Evolutionary conservation across 179 eudicot species (phyloP).

Genomic region (Heliamphora pulchella): DNA sequence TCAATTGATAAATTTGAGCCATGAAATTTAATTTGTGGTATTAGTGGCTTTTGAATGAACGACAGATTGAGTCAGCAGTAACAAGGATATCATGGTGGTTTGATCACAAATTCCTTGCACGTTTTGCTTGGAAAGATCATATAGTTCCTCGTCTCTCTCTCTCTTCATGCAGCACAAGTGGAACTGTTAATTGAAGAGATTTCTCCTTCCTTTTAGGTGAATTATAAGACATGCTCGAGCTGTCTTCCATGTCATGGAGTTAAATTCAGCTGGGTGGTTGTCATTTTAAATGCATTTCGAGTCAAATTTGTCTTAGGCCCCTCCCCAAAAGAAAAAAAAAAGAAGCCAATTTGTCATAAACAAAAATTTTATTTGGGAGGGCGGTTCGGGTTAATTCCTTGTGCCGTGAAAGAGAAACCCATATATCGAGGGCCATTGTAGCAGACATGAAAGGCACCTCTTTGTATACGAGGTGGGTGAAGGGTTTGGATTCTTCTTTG

Average conservation of each 20-base stretch:
- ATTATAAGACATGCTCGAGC: not conserved
- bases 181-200: no score
- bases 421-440: not conserved
- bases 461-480: not conserved
- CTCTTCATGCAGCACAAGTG: no score
- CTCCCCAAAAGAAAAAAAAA: no score
- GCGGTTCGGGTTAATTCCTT: not conserved
- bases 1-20: not conserved
- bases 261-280: not conserved
- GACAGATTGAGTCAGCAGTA: no score
- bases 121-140: no score
- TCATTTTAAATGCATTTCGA: not conserved
- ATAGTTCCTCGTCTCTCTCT: no score
- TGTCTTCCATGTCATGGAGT: not conserved
- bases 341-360: no score
- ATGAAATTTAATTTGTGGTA: no score
- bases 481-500: conserved; percentile 15
- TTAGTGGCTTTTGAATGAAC: no score
- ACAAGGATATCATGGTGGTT: no score
- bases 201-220: not conserved
- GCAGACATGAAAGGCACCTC: conserved; percentile 18
- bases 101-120: no score
- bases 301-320: not conserved
- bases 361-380: no score
- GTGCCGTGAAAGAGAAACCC: conserved; percentile 10